phyloP scores from a whole-genome alignment of 2,329 filamentous ascomycete genomes.

The Elsinoe fawcettii region DNA sequence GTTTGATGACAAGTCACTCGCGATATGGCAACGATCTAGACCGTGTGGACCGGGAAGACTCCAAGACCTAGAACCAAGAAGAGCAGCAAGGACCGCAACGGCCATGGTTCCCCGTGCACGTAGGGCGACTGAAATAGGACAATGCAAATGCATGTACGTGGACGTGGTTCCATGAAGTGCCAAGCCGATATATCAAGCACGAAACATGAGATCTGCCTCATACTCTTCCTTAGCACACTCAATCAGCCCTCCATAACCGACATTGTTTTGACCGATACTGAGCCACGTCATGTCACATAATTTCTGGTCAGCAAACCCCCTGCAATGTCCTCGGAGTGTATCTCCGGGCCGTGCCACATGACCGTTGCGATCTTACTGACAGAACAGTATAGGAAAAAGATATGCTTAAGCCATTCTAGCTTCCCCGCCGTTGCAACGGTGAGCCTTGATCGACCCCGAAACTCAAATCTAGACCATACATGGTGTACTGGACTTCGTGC shows the following conservation, averaged over 20 bases:
- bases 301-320: too few species aligned
- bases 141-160: too few species aligned
- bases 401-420: not conserved
- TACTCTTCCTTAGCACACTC: too few species aligned
- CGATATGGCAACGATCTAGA: not conserved
- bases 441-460: not conserved
- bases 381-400: not conserved
- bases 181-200: too few species aligned
- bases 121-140: too few species aligned
- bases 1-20: not conserved
- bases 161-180: too few species aligned
- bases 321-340: slow-evolving; percentile 3
- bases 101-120: too few species aligned
- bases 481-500: not conserved
- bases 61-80: not conserved
- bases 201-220: too few species aligned
- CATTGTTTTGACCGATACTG: too few species aligned
- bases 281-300: not conserved
- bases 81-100: too few species aligned
- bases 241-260: too few species aligned
- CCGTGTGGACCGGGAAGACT: not conserved
- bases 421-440: slow-evolving; percentile 3
- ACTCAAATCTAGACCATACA: not conserved
- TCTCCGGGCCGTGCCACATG: not conserved
- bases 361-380: not conserved